phyloP scores from a whole-genome alignment of 176 grass and related monocot genomes.

The Oryza rufipogon region DNA sequence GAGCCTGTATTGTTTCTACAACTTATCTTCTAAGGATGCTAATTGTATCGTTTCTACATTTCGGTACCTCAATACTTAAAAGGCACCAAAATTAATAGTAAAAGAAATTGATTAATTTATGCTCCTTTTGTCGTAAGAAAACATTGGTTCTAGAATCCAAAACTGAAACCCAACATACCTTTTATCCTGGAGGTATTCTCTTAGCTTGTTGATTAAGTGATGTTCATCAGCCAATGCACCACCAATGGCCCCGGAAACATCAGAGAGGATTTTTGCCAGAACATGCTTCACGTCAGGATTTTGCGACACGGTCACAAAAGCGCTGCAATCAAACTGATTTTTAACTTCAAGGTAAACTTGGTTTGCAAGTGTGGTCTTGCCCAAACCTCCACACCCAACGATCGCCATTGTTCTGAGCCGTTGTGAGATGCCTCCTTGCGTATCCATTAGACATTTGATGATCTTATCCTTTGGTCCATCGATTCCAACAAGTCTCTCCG shows the following conservation, averaged over 20 bases:
- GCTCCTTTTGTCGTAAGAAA: too few relatives aligned
- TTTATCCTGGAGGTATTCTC: not conserved
- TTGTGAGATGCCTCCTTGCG: too few relatives aligned
- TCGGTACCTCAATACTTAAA: too few relatives aligned
- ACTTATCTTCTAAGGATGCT: not conserved
- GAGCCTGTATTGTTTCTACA: not conserved
- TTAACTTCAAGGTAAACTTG: not conserved
- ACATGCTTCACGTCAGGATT: not conserved
- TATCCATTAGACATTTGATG: not conserved
- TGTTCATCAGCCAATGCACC: not conserved
- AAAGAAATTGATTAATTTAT: too few relatives aligned
- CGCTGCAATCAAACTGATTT: not conserved
- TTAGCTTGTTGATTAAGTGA: not conserved
- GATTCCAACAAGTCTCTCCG: not conserved
- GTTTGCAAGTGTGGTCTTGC: not conserved
- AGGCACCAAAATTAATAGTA: too few relatives aligned
- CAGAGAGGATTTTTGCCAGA: not conserved
- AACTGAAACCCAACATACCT: not conserved
- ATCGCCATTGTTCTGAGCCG: not conserved
- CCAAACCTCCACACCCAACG: not conserved
- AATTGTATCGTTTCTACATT: not conserved
- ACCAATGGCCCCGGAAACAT: not conserved
- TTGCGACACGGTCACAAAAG: not conserved
- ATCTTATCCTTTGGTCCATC: not conserved
- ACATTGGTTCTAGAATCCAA: too few relatives aligned